Percentiles rank a stretch among this genome's conserved stretches.
phyloP scores from a whole-genome alignment of 495 filamentous ascomycete species.

The Trichoderma parareesei region DNA sequence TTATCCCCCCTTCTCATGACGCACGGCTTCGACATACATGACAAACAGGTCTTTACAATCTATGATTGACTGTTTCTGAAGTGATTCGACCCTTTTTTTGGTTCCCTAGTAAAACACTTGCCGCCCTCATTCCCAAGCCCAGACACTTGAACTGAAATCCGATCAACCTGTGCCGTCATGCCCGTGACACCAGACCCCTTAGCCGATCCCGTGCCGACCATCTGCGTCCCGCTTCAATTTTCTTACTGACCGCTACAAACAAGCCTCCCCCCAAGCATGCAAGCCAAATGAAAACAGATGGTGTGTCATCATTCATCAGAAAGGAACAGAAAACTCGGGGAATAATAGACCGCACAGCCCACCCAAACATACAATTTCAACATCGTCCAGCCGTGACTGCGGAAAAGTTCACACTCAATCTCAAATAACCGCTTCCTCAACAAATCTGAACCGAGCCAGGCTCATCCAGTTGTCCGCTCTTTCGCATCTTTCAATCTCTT shows the following conservation, averaged over 20 bases:
- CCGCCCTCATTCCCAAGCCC: not conserved
- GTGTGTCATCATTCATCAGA: not conserved
- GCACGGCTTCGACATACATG: not conserved
- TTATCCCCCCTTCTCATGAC: not conserved
- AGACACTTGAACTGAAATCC: too few relatives aligned
- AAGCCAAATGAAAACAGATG: not conserved
- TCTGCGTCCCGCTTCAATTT: not conserved
- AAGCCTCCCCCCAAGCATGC: not conserved
- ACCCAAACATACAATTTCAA: not conserved
- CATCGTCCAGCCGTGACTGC: not conserved
- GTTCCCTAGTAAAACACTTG: too few relatives aligned
- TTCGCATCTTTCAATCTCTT: not conserved
- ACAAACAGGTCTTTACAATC: not conserved
- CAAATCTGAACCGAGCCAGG: not conserved
- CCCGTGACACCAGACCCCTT: not conserved
- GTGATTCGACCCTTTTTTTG: too few relatives aligned
- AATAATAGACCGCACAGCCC: too few relatives aligned
- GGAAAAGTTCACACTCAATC: not conserved
- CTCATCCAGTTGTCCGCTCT: not conserved
- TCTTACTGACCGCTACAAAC: not conserved
- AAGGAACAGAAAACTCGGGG: not conserved
- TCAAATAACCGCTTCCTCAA: too few relatives aligned
- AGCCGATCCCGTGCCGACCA: conserved; percentile 2
- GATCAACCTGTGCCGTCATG: not conserved
- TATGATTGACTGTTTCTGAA: not conserved